Evolutionary conservation across 2,329 filamentous ascomycete genomes (phyloP).

Genomic region (Rutstroemia sp.): DNA sequence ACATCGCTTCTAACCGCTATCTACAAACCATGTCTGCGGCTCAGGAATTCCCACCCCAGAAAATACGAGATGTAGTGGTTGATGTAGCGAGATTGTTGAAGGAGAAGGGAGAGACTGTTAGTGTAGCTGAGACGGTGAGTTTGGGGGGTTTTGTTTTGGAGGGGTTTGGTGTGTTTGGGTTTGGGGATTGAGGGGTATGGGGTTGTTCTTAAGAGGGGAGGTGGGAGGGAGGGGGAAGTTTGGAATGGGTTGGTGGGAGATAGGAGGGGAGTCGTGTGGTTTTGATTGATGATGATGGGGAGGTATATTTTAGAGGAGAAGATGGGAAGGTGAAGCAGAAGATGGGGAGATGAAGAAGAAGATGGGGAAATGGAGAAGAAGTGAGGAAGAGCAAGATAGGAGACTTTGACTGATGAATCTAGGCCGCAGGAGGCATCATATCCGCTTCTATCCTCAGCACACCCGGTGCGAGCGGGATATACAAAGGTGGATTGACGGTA

Average conservation of each 20-base stretch:
- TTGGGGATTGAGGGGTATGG: no score
- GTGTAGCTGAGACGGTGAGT: slow-evolving; percentile 52
- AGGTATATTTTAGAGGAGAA: no score
- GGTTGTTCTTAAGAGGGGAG: no score
- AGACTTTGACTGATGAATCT: background rate
- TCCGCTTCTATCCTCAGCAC: slow-evolving; percentile 50
- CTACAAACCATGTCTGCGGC: background rate
- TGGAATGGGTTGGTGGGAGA: no score
- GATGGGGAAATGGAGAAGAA: background rate
- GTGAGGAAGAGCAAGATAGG: background rate
- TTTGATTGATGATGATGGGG: background rate
- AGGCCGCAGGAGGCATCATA: slow-evolving; percentile 56
- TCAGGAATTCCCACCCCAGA: slow-evolving; percentile 23
- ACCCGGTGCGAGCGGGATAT: slow-evolving; percentile 50
- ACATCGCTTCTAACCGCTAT: background rate
- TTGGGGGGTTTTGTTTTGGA: no score
- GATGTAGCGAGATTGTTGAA: slow-evolving; percentile 48
- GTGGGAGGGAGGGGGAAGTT: no score
- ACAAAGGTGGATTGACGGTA: slow-evolving; percentile 53
- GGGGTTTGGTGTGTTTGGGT: no score
- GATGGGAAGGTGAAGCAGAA: background rate
- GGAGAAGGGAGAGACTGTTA: slow-evolving; percentile 47
- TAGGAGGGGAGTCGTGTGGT: no score
- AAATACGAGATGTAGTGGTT: slow-evolving; percentile 23
- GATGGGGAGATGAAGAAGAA: background rate